Evolutionary conservation across 1,139 yeast species (phyloP), one percentile per base, ranked within the genome.

Genomic region (Geotrichum candidum): DNA sequence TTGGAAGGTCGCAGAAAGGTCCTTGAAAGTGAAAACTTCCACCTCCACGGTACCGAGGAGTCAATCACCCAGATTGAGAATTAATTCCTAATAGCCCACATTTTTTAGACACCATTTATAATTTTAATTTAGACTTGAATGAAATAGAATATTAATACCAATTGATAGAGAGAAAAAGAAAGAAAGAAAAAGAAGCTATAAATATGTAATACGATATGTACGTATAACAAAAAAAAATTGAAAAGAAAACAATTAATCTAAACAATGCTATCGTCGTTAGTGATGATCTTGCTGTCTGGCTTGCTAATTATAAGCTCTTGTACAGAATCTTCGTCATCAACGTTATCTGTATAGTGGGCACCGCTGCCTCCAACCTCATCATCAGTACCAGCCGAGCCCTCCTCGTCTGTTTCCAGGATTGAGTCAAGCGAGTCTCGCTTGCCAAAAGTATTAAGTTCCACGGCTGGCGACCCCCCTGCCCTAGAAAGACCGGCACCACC

Each of bases 351-450:
- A 13, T 27, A 25, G 53, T 18, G 27, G 6, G 15, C 11, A 22
- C 53, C 45, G 55, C 55, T 33, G 48, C 50, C 45, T 4, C 46
- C 29, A 33, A 25, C 15, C 35, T n/a, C 52, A 46, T 48, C 25
- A 9, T 10, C 11, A 46, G 38, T 10, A 13, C 38, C 29, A 13
- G 13, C 52, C 6, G 54, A 41, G 25, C 18, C 50, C 7, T 59
- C 61, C 18, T 54, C 52, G 31, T 59, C 58, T 5, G 53, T 53
- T 6, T 50, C 57, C n/a, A 55, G 15, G 38, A 60, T 35, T 3
- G 51, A 45, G 53, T 56, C 62, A 33, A 60, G 25, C 52, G 62
- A 56, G 27, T 56, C 57, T 0, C 59, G 52, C 56, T 55, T 55
- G 27, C 27, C 51, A n/a, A 57, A n/a, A 1, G 55, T 41, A 22